Percentiles rank a stretch among this genome's conserved stretches.
These are phyloP conservation scores for Pezicula neosporulosa DNA, from an alignment of 2,329 filamentous ascomycete species.

Conservation along the genomic window DNA sequence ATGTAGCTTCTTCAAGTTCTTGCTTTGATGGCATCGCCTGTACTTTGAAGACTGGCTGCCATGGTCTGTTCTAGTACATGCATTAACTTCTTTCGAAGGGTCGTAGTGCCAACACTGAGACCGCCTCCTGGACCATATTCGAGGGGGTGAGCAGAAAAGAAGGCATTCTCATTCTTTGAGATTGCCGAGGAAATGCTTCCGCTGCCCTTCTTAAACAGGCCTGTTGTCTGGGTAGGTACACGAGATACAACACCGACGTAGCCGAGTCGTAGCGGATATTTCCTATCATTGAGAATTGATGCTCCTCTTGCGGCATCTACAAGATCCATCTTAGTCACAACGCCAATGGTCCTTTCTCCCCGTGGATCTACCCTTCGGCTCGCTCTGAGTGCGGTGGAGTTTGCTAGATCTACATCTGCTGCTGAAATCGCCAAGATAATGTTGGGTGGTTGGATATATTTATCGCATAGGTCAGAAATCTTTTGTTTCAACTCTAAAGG, in stretches of 20 bases:
- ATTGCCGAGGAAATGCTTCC: conserved; percentile 79
- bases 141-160: conserved; percentile 77
- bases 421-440: conserved; percentile 97
- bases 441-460: conserved; percentile 95
- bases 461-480: conserved; percentile 94
- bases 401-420: conserved; percentile 94
- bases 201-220: conserved; percentile 80
- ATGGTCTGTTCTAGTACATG: conserved; percentile 95
- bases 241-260: conserved; percentile 95
- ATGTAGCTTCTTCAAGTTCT: conserved; percentile 93
- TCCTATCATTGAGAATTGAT: conserved; percentile 78
- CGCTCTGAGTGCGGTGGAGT: conserved; percentile 87
- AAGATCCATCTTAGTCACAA: conserved; percentile 99
- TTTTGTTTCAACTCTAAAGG: conserved; percentile 90
- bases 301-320: conserved; percentile 80
- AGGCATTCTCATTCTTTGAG: conserved; percentile 81
- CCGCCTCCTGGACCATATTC: conserved; percentile 74
- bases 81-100: conserved; percentile 93
- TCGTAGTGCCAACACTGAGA: conserved; percentile 78
- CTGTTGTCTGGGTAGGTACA: conserved; percentile 56
- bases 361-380: conserved; percentile 90
- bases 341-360: conserved; percentile 93
- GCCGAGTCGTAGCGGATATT: conserved; percentile 91
- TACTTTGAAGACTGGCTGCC: conserved; percentile 86
- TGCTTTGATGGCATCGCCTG: conserved; percentile 89